These are phyloP conservation scores for Skeletonema marinoi DNA, from an alignment of 108 stramenopile genomes.

Conservation along the genomic window DNA sequence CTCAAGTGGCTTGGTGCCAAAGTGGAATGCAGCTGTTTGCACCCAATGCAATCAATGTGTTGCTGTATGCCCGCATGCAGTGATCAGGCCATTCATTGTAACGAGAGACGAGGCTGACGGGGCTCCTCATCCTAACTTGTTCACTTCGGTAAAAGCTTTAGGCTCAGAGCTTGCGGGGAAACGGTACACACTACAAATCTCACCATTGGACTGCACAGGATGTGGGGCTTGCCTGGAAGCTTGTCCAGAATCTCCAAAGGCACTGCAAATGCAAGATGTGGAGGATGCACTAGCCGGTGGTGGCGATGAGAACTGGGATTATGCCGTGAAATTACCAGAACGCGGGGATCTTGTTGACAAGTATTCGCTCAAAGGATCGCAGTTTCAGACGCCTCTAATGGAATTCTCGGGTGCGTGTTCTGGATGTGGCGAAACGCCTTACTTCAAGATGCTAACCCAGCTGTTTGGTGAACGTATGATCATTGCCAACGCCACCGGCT, in stretches of 20 bases:
- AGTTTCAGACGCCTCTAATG: constrained; percentile 72
- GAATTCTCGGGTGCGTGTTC: constrained; percentile 66
- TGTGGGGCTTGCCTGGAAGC: constrained; percentile 72
- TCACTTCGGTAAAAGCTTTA: constrained; percentile 50
- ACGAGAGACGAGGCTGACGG: constrained; percentile 55
- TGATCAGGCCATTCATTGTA: constrained; percentile 64
- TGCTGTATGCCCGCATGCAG: constrained; percentile 68
- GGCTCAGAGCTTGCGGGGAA: constrained; percentile 61
- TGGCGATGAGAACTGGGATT: constrained; percentile 63
- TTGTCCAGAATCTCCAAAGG: constrained; percentile 67
- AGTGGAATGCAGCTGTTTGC: constrained; percentile 57
- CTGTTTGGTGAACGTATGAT: constrained; percentile 73
- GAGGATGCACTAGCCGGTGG: constrained; percentile 38
- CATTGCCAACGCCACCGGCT: constrained; percentile 72
- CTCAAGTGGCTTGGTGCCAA: constrained; percentile 50
- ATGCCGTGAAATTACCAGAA: constrained; percentile 56
- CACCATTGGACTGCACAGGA: constrained; percentile 67
- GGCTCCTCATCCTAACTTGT: constrained; percentile 54
- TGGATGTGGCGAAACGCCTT: constrained; percentile 71
- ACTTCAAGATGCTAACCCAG: constrained; percentile 68
- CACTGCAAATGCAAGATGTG: constrained; percentile 59
- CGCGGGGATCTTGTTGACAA: constrained; percentile 62
- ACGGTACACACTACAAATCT: constrained; percentile 57
- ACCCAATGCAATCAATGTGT: constrained; percentile 75
- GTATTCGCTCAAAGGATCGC: constrained; percentile 57